phyloP scores from a whole-genome alignment of 2,329 filamentous ascomycete genomes.

The Talaromyces sp. region DNA sequence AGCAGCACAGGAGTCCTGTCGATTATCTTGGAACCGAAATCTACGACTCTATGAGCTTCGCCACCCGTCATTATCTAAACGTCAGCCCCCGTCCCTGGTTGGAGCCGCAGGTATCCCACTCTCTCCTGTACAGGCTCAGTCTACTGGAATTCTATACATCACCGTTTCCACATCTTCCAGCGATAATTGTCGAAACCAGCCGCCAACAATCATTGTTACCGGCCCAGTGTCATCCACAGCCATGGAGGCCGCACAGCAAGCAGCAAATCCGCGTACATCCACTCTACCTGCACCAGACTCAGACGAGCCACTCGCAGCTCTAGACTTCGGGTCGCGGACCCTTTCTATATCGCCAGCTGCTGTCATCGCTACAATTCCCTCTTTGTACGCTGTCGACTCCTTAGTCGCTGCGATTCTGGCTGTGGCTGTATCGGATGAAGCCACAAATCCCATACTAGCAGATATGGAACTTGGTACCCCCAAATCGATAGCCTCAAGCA shows the following conservation, averaged over 20 bases:
- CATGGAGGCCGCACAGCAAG: slow-evolving; percentile 35
- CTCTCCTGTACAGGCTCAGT: slow-evolving; percentile 33
- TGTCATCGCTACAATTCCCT: slow-evolving; percentile 47
- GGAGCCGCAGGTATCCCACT: slow-evolving; percentile 40
- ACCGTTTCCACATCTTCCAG: slow-evolving; percentile 40
- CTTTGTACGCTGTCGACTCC: slow-evolving; percentile 52
- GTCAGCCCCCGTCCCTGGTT: slow-evolving; percentile 32
- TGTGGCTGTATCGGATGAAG: slow-evolving; percentile 48
- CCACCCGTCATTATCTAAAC: slow-evolving; percentile 46
- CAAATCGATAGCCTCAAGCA: slow-evolving; percentile 13
- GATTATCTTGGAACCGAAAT: slow-evolving; percentile 47
- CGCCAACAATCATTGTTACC: slow-evolving; percentile 43
- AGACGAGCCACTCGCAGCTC: slow-evolving; percentile 43
- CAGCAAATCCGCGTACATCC: slow-evolving; percentile 40
- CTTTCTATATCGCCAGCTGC: slow-evolving; percentile 45
- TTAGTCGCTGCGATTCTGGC: slow-evolving; percentile 50
- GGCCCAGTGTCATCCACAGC: slow-evolving; percentile 40
- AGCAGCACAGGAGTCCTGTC: slow-evolving; percentile 50
- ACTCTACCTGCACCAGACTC: slow-evolving; percentile 43
- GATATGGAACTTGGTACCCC: slow-evolving; percentile 36
- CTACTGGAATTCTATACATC: slow-evolving; percentile 44
- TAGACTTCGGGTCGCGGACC: slow-evolving; percentile 47
- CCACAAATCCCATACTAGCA: slow-evolving; percentile 42
- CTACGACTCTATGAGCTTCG: slow-evolving; percentile 49
- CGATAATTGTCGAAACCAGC: slow-evolving; percentile 26